Evolutionary conservation across 2,329 filamentous ascomycete genomes (phyloP).

Genomic region (Beauveria australis): DNA sequence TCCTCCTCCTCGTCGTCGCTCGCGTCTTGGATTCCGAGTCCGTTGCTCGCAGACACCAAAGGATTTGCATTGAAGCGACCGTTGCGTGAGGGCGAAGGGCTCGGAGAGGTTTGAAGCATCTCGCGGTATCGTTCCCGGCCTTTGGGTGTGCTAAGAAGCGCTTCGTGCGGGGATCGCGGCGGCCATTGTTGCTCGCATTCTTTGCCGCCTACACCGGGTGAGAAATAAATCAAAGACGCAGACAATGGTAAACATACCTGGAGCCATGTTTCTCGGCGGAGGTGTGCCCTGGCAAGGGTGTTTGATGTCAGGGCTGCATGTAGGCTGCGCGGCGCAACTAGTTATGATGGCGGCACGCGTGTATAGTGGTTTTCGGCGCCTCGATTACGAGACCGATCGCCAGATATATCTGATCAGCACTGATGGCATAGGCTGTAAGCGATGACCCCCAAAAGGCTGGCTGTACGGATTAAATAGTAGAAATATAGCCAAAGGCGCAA

Average conservation of each 20-base stretch:
- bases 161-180: constrained; percentile 58
- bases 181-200: constrained; percentile 53
- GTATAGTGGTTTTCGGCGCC: background rate
- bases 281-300: constrained; percentile 4
- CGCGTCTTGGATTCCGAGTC: constrained; percentile 27
- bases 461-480: background rate
- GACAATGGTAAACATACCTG: constrained; percentile 10
- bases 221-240: constrained; percentile 10
- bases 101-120: constrained; percentile 57
- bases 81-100: constrained; percentile 48
- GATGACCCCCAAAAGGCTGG: background rate
- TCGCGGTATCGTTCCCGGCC: constrained; percentile 69
- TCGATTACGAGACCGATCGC: background rate
- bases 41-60: constrained; percentile 21
- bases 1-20: constrained; percentile 79
- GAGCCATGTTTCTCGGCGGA: constrained; percentile 15
- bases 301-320: constrained; percentile 7
- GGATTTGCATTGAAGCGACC: constrained; percentile 4
- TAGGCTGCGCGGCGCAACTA: background rate
- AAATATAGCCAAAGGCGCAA: background rate
- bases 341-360: background rate
- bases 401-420: background rate
- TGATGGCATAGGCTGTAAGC: background rate
- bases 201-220: constrained; percentile 14
- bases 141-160: constrained; percentile 59